phyloP scores from a whole-genome alignment of 805 yeast species.

The Kazachstania psychrophila region DNA sequence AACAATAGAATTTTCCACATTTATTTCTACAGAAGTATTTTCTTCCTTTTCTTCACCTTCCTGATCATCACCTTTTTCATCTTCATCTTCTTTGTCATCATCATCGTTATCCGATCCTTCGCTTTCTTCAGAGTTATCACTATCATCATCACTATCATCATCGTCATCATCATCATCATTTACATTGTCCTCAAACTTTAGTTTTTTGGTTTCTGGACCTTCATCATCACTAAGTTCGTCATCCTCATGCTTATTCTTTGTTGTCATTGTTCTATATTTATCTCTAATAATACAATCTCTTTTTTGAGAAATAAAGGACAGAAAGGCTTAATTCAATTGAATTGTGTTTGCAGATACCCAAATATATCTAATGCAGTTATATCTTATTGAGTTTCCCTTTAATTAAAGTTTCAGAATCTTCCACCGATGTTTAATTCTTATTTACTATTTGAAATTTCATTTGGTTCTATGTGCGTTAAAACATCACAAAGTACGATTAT shows the following conservation, averaged over 20 bases:
- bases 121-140: conserved; percentile 16
- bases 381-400: too few species aligned
- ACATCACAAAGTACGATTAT: too few species aligned
- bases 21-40: conserved; percentile 1
- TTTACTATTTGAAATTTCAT: too few species aligned
- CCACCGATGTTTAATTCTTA: too few species aligned
- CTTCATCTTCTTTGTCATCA: conserved; percentile 18
- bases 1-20: conserved; percentile 4
- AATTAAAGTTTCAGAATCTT: too few species aligned
- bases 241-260: conserved; percentile 2
- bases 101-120: conserved; percentile 11
- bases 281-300: too few species aligned
- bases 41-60: conserved; percentile 9
- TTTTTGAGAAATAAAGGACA: too few species aligned
- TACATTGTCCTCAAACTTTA: not conserved
- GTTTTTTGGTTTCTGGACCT: not conserved
- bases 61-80: conserved; percentile 12
- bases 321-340: too few species aligned
- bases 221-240: not conserved
- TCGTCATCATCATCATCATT: conserved; percentile 13
- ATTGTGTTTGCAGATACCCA: too few species aligned
- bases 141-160: conserved; percentile 14
- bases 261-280: not conserved
- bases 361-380: too few species aligned
- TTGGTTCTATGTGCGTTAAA: too few species aligned